These are phyloP conservation scores for Lippia alba DNA, from an alignment of 305 asterid genomes.

Conservation along the genomic window DNA sequence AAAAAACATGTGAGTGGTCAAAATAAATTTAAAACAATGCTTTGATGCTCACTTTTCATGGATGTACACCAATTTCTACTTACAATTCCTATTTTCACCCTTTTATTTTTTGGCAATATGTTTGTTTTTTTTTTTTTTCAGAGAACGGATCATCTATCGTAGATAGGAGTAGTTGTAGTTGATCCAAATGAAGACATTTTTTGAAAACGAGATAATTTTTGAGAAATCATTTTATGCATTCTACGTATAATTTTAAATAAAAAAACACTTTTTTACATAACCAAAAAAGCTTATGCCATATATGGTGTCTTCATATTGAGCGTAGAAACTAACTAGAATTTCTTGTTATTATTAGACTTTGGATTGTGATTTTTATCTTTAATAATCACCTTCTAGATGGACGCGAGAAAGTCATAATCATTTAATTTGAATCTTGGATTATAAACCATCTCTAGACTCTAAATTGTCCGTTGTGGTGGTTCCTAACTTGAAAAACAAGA, in stretches of 20 bases:
- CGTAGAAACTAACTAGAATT: too few relatives aligned
- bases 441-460: conserved; percentile 34
- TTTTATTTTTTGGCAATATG: too few relatives aligned
- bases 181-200: too few relatives aligned
- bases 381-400: conserved; percentile 47
- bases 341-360: conserved; percentile 17
- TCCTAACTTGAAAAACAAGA: conserved; percentile 60
- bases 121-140: too few relatives aligned
- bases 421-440: conserved; percentile 31
- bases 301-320: too few relatives aligned
- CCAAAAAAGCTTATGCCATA: too few relatives aligned
- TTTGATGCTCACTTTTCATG: conserved; percentile 8
- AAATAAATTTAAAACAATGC: conserved; percentile 6
- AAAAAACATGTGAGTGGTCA: neutral
- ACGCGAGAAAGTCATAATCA: conserved; percentile 34
- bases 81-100: too few relatives aligned
- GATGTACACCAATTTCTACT: neutral
- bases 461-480: conserved; percentile 32
- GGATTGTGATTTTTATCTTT: conserved; percentile 28
- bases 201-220: neutral
- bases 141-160: too few relatives aligned
- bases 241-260: too few relatives aligned
- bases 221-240: too few relatives aligned
- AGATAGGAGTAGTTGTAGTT: too few relatives aligned
- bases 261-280: too few relatives aligned